Evolutionary conservation across 2,329 filamentous ascomycete genomes (phyloP).

Genomic region (Pseudodiploospora longispora): DNA sequence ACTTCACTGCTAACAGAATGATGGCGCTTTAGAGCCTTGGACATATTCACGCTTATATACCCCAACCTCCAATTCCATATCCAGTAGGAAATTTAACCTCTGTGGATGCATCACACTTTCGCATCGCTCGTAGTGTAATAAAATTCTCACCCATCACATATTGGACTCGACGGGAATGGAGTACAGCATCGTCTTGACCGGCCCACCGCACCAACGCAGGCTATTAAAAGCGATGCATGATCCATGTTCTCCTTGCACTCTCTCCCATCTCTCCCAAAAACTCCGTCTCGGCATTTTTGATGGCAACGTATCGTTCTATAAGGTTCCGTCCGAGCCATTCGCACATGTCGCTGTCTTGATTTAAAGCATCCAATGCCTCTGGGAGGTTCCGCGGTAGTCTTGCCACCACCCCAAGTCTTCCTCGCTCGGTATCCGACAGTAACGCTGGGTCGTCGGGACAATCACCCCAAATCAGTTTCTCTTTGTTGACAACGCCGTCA

Average conservation of each 20-base stretch:
- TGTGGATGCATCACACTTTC: too few relatives aligned
- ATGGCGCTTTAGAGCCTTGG: too few relatives aligned
- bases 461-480: conserved; percentile 42
- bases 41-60: too few relatives aligned
- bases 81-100: too few relatives aligned
- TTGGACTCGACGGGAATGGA: too few relatives aligned
- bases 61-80: too few relatives aligned
- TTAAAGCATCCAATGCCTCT: conserved; percentile 46
- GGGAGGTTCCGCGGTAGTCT: conserved; percentile 47
- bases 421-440: conserved; percentile 39
- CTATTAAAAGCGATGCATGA: conserved; percentile 53
- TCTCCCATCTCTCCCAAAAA: conserved; percentile 34
- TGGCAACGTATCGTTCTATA: conserved; percentile 45
- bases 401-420: conserved; percentile 42
- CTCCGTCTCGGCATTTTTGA: conserved; percentile 52
- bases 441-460: conserved; percentile 45
- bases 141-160: too few relatives aligned
- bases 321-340: conserved; percentile 40
- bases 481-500: conserved; percentile 17
- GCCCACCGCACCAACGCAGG: too few relatives aligned
- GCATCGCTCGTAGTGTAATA: too few relatives aligned
- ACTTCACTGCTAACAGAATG: too few relatives aligned
- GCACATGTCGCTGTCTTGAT: conserved; percentile 37
- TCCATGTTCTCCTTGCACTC: conserved; percentile 44
- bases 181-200: too few relatives aligned